phyloP scores from a whole-genome alignment of 1,284 basidiomycete species.

The Mycena citricolor region DNA sequence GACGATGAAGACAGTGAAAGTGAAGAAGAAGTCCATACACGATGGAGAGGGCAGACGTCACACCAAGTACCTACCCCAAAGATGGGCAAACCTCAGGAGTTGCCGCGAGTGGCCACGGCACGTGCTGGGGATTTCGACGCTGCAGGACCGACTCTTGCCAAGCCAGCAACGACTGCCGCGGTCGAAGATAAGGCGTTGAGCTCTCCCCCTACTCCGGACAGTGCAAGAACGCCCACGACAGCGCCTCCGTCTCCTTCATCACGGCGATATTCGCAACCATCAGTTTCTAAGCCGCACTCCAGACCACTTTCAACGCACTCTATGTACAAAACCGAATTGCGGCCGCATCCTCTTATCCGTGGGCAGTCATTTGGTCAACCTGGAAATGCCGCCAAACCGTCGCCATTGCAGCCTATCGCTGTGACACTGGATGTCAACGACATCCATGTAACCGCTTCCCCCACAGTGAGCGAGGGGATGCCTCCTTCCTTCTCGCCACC shows the following conservation, averaged over 20 bases:
- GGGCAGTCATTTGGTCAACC: constrained; percentile 60
- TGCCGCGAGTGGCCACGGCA: constrained; percentile 39
- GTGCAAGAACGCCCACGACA: constrained; percentile 2
- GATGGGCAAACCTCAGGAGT: constrained; percentile 29
- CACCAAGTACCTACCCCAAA: constrained; percentile 40
- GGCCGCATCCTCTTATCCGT: constrained; percentile 74
- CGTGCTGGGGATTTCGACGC: constrained; percentile 34
- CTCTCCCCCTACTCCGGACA: not conserved
- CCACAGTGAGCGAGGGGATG: too few relatives aligned
- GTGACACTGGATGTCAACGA: constrained; percentile 53
- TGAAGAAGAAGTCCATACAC: constrained; percentile 26
- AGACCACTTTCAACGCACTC: constrained; percentile 68
- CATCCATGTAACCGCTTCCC: constrained; percentile 41
- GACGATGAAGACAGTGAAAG: constrained; percentile 36
- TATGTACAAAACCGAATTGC: constrained; percentile 43
- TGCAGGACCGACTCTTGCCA: constrained; percentile 2
- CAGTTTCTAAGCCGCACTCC: constrained; percentile 30
- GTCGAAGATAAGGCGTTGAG: constrained; percentile 3
- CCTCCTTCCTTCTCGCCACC: constrained; percentile 31
- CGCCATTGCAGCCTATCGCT: constrained; percentile 62
- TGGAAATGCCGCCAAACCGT: constrained; percentile 42
- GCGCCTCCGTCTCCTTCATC: constrained; percentile 16
- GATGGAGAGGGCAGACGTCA: constrained; percentile 20
- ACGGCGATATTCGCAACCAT: constrained; percentile 15
- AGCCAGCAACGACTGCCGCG: constrained; percentile 3